phyloP scores from a whole-genome alignment of 129 eudicot species.

The Scalesia atractyloides region DNA sequence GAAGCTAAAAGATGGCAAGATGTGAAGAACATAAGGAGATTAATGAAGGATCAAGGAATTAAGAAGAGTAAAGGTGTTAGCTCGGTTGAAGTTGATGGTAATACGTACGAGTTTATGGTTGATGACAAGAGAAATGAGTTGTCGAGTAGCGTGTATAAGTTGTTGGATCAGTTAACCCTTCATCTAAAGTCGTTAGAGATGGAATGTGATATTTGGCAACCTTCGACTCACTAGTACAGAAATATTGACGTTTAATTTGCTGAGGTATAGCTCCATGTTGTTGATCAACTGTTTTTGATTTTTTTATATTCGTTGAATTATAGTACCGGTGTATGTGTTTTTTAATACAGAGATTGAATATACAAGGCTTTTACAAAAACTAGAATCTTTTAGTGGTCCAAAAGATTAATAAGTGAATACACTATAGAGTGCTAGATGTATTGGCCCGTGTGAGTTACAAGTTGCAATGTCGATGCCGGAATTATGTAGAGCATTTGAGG shows the following conservation, averaged over 20 bases:
- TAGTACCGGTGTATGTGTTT: not conserved
- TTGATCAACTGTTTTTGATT: not conserved
- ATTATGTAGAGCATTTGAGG: no score
- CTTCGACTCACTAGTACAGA: not conserved
- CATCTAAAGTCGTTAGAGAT: constrained; percentile 20
- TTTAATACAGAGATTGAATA: not conserved
- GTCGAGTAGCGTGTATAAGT: constrained; percentile 25
- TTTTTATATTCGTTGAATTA: not conserved
- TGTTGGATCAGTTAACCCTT: constrained; percentile 22
- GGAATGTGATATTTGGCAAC: constrained; percentile 6
- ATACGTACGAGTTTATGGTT: constrained; percentile 34
- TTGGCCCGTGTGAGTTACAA: no score
- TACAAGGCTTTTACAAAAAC: not conserved
- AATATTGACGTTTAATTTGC: not conserved
- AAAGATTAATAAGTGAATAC: constrained; percentile 24
- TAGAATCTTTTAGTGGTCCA: not conserved
- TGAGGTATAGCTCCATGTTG: not conserved
- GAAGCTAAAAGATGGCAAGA: constrained; percentile 48
- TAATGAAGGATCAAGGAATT: constrained; percentile 45
- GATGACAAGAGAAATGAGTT: constrained; percentile 37
- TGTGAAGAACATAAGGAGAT: constrained; percentile 44
- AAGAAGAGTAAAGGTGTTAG: constrained; percentile 34
- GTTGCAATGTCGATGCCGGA: no score
- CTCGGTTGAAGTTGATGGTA: constrained; percentile 37
- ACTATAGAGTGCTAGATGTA: not conserved